These are phyloP conservation scores for Pichia sp. DNA, from an alignment of 1,139 yeast genomes.

Conservation along the genomic window DNA sequence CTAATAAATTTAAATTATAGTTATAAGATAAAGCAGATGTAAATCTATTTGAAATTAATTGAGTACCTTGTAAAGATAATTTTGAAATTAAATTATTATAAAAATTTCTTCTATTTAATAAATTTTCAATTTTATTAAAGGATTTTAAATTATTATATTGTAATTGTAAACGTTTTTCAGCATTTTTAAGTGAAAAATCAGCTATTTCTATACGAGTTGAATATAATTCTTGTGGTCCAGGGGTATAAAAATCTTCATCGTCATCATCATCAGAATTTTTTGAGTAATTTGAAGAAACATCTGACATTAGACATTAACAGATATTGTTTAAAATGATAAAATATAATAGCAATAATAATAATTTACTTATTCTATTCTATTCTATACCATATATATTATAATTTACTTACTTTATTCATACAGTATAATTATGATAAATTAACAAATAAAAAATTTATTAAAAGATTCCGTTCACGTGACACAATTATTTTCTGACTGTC, in stretches of 20 bases:
- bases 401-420: too few relatives aligned
- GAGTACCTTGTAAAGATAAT: slow-evolving; percentile 58
- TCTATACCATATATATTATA: too few relatives aligned
- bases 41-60: slow-evolving; percentile 62
- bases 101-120: slow-evolving; percentile 43
- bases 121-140: slow-evolving; percentile 22
- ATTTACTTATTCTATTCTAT: too few relatives aligned
- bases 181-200: slow-evolving; percentile 40
- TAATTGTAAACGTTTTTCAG: slow-evolving; percentile 37
- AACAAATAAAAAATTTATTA: too few relatives aligned
- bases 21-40: slow-evolving; percentile 54
- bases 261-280: too few relatives aligned
- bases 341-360: too few relatives aligned
- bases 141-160: slow-evolving; percentile 27
- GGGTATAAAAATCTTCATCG: slow-evolving; percentile 74
- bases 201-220: slow-evolving; percentile 50
- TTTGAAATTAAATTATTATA: slow-evolving; percentile 32
- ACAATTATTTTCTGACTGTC: too few relatives aligned
- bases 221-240: slow-evolving; percentile 56
- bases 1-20: slow-evolving; percentile 32
- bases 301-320: too few relatives aligned
- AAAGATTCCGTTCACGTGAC: too few relatives aligned
- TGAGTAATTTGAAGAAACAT: too few relatives aligned
- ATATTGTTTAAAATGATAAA: too few relatives aligned
- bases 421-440: too few relatives aligned